Evolutionary conservation across 1,139 yeast genomes (phyloP).

Genomic region (Blastobotrys proliferans): DNA sequence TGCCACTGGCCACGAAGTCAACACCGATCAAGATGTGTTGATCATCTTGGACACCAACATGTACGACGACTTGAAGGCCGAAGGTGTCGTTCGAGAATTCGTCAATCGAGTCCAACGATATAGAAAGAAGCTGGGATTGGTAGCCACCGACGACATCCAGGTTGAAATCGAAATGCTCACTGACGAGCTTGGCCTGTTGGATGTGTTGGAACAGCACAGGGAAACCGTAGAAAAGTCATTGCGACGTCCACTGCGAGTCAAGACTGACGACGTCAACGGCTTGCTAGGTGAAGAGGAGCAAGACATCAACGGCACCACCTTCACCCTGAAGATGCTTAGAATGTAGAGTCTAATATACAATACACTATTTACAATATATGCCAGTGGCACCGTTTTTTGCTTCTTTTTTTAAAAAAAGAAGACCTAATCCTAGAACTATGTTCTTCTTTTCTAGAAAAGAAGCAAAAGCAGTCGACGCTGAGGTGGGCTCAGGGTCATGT

Average conservation of each 20-base stretch:
- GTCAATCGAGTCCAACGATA: conserved; percentile 96
- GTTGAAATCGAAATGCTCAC: conserved; percentile 72
- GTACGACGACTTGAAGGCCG: conserved; percentile 84
- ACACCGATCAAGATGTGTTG: conserved; percentile 85
- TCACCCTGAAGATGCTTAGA: conserved; percentile 74
- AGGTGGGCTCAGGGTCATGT: neutral
- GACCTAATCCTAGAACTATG: neutral
- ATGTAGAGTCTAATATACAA: conserved; percentile 39
- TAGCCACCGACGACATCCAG: conserved; percentile 89
- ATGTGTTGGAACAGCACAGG: conserved; percentile 59
- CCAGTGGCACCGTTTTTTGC: neutral
- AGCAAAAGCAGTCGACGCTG: neutral
- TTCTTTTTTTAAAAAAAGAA: neutral
- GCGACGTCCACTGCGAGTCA: conserved; percentile 45
- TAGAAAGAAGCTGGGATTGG: conserved; percentile 93
- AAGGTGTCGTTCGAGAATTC: conserved; percentile 94
- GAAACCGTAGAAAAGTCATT: conserved; percentile 74
- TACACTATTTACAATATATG: neutral
- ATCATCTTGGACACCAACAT: conserved; percentile 83
- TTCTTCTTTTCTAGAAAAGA: neutral
- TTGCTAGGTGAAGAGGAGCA: conserved; percentile 89
- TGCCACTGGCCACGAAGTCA: conserved; percentile 68
- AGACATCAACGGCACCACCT: conserved; percentile 76
- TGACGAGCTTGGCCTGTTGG: conserved; percentile 62
- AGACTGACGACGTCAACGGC: conserved; percentile 26